Evolutionary conservation across 805 yeast species (phyloP), one percentile per base, ranked within the genome.

Genomic region (Saturnispora gosingensis): DNA sequence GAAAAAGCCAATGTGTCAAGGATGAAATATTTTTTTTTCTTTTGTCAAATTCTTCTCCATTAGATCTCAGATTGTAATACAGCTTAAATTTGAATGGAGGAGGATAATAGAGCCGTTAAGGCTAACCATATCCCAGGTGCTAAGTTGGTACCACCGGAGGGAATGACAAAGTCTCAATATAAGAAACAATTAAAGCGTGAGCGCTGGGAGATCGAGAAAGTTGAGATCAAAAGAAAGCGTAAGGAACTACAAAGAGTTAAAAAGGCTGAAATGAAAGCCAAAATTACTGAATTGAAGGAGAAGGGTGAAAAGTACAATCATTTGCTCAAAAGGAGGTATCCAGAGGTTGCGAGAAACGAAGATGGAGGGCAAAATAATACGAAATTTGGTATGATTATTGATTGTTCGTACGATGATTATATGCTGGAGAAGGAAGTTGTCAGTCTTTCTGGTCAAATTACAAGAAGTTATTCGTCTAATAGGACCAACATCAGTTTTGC

Each of bases 371-470:
- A 83, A 61, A 58, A 56, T 2, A 67, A 67, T 11, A 72, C 81
- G 2, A 80, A 76, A 0, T 74, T 81, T 7, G 69, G 65, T 5
- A 72, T 90, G 27, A 70, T 90, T n/a, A 62, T 90, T 56, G 99
- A 91, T 67, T 91, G 99, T 68, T 85, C 77, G 15, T 91, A 91
- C 66, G 98, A 93, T 62, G 93, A 86, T 44, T 62, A 85, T 60
- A 93, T 93, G 99, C 78, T 76, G 36, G 86, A 82, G 18, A 83
- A 82, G 57, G 83, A 78, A 54, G 72, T 78, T 44, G 77, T 77
- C 2, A 86, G 96, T 20, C 67, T 91, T 61, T 78, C 88, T 6
- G 77, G 81, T 48, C 99, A 91, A 68, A 74, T 93, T 47, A 81
- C 91, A 3, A 74, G 97, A 53, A 76, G 88, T 47, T 91, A 91